Evolutionary conservation across 1,284 basidiomycete genomes (phyloP).

Genomic region (Pulchroboletus neoregius): DNA sequence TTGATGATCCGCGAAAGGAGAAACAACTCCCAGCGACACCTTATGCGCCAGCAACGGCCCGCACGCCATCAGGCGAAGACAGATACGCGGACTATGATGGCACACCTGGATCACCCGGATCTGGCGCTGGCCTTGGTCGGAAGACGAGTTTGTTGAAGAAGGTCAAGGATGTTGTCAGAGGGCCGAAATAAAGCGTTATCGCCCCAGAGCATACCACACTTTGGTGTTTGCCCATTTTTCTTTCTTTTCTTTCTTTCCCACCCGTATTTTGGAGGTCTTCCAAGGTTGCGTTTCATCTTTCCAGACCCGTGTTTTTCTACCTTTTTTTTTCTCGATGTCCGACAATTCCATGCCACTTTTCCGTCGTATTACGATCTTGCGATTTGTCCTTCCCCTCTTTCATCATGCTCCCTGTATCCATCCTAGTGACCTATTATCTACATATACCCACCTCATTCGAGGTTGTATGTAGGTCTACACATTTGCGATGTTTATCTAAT

Average conservation of each 20-base stretch:
- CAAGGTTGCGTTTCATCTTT: constrained; percentile 6
- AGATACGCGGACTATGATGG: constrained; percentile 50
- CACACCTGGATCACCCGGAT: constrained; percentile 31
- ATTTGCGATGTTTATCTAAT: constrained; percentile 31
- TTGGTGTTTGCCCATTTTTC: constrained; percentile 4
- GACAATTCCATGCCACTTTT: constrained; percentile 9
- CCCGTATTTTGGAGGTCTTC: constrained; percentile 2
- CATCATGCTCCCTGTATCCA: constrained; percentile 33
- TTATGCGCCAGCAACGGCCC: constrained; percentile 25
- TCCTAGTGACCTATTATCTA: constrained; percentile 30
- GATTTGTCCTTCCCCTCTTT: constrained; percentile 7
- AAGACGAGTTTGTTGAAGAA: constrained; percentile 78
- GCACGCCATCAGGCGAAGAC: constrained; percentile 33
- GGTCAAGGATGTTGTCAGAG: constrained; percentile 66
- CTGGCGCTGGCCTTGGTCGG: constrained; percentile 52
- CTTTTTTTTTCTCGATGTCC: constrained; percentile 3
- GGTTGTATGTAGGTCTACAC: constrained; percentile 35
- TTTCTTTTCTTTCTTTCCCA: constrained; percentile 2
- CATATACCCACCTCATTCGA: constrained; percentile 30
- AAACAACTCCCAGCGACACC: constrained; percentile 67
- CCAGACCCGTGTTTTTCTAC: not conserved
- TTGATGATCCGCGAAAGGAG: constrained; percentile 50
- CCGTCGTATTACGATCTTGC: constrained; percentile 9
- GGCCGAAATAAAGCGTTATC: constrained; percentile 39
- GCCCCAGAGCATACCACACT: constrained; percentile 7